Evolutionary conservation across 1,284 basidiomycete genomes (phyloP).

Genomic region (Testicularia cyperi): DNA sequence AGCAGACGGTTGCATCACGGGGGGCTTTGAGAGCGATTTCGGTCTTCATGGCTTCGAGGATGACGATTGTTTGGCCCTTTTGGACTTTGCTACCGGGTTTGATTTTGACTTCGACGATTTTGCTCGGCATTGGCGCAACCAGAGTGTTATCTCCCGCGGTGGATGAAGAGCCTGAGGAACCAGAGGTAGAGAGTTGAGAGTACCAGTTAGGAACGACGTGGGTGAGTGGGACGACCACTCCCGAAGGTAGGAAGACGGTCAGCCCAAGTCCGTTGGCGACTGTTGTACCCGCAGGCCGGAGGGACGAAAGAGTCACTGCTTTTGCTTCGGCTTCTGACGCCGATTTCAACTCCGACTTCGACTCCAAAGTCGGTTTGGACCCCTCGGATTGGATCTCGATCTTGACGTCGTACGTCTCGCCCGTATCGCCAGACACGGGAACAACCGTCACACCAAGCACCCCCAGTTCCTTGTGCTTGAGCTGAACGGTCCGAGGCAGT

Average conservation of each 20-base stretch:
- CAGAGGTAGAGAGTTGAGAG: conserved; percentile 3
- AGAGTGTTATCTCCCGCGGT: conserved; percentile 1
- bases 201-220: conserved; percentile 13
- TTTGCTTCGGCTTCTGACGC: too few species aligned
- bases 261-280: not conserved
- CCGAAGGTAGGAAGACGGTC: conserved; percentile 22
- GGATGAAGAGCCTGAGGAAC: not conserved
- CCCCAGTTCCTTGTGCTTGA: conserved; percentile 15
- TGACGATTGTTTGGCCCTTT: conserved; percentile 75
- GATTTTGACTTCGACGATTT: conserved; percentile 75
- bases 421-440: not conserved
- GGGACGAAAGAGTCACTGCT: not conserved
- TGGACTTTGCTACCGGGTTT: conserved; percentile 74
- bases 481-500: not conserved
- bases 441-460: conserved; percentile 4
- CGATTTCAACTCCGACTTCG: too few species aligned
- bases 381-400: not conserved
- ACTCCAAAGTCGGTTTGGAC: too few species aligned
- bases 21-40: conserved; percentile 70
- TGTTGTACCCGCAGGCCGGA: not conserved
- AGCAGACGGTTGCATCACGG: conserved; percentile 69
- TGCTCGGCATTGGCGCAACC: conserved; percentile 31
- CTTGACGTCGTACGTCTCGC: conserved; percentile 1
- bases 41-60: conserved; percentile 94
- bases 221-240: conserved; percentile 4